Evolutionary conservation across 2,329 filamentous ascomycete genomes (phyloP).

Genomic region (Colletotrichum orbiculare): DNA sequence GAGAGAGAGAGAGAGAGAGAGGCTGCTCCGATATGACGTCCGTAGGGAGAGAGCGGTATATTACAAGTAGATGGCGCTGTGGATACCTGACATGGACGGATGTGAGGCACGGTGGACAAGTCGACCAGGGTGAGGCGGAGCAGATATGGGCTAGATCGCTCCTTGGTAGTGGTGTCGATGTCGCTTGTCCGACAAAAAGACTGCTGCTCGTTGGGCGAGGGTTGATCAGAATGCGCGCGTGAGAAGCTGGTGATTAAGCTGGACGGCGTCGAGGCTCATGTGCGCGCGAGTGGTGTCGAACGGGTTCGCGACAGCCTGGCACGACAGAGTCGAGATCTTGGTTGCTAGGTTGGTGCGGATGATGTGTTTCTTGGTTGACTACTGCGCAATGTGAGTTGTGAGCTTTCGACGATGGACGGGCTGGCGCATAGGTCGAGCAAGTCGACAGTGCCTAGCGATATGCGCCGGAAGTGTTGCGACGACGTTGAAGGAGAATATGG

Average conservation of each 20-base stretch:
- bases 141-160: conserved; percentile 29
- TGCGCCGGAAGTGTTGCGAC: no score
- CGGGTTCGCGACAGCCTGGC: background rate
- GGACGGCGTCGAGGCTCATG: conserved; percentile 11
- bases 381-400: conserved; percentile 23
- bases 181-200: conserved; percentile 5
- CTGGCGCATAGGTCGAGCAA: background rate
- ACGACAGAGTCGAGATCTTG: conserved; percentile 6
- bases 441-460: no score
- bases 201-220: no score
- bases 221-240: background rate
- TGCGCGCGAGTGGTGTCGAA: conserved; percentile 4
- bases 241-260: conserved; percentile 7
- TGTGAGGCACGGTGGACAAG: conserved; percentile 31
- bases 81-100: conserved; percentile 31
- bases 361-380: conserved; percentile 11
- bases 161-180: conserved; percentile 13
- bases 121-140: conserved; percentile 31
- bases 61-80: conserved; percentile 27
- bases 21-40: conserved; percentile 32
- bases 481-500: background rate
- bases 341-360: conserved; percentile 3
- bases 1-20: background rate
- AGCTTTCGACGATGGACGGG: conserved; percentile 13
- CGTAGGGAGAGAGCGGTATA: conserved; percentile 36